Percentiles rank a stretch among this genome's conserved stretches.
Evolutionary conservation across 352 stramenopile genomes (phyloP).

Genomic region (Phytophthora melonis): DNA sequence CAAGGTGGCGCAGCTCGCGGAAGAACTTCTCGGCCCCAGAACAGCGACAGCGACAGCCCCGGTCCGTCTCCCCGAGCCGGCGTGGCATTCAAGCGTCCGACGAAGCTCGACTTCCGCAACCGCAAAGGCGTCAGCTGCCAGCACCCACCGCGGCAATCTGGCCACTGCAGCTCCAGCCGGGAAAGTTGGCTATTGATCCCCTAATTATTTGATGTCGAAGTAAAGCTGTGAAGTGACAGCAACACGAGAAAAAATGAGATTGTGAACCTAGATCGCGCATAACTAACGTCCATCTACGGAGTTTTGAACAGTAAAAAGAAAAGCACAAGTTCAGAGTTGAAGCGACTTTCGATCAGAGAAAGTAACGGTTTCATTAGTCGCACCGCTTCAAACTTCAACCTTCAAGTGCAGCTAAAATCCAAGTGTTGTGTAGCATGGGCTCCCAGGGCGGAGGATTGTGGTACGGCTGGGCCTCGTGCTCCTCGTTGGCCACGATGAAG

Average conservation of each 20-base stretch:
- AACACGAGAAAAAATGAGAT: slow-evolving; percentile 4
- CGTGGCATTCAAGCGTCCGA: slow-evolving; percentile 36
- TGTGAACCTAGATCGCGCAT: not conserved
- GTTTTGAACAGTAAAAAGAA: slow-evolving; percentile 4
- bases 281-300: not conserved
- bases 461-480: slow-evolving; percentile 39
- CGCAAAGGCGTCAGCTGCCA: slow-evolving; percentile 50
- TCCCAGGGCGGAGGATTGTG: slow-evolving; percentile 42
- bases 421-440: slow-evolving; percentile 43
- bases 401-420: slow-evolving; percentile 36
- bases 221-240: slow-evolving; percentile 21
- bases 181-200: not conserved
- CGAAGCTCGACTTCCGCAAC: slow-evolving; percentile 52
- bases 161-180: slow-evolving; percentile 10
- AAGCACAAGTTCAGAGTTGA: slow-evolving; percentile 28
- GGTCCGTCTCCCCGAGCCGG: slow-evolving; percentile 29
- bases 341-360: slow-evolving; percentile 19
- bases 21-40: slow-evolving; percentile 72
- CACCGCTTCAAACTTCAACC: not conserved
- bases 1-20: slow-evolving; percentile 74
- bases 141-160: slow-evolving; percentile 29
- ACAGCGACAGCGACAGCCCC: slow-evolving; percentile 26
- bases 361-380: slow-evolving; percentile 9
- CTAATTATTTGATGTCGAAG: slow-evolving; percentile 44
- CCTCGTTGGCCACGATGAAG: slow-evolving; percentile 37